A percentile compares a stretch with the other conserved stretches of the same genome.
These are phyloP conservation scores for Mortierella sp. DNA, from an alignment of 371 early-diverging fungal species.

Conservation along the genomic window DNA sequence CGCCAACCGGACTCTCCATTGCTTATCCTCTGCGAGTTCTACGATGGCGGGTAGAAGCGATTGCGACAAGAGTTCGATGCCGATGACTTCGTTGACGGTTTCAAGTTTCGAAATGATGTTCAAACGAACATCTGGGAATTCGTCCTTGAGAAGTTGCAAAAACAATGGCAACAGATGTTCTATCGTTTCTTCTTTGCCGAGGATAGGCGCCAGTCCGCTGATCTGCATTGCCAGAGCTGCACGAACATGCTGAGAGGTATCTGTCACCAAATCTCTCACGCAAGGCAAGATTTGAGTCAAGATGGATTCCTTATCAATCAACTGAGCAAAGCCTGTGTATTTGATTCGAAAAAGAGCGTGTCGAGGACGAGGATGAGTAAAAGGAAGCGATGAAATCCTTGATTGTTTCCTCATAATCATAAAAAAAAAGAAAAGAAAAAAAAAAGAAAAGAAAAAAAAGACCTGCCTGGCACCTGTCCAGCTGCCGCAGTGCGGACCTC, in stretches of 20 bases:
- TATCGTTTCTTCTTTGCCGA: conserved; percentile 96
- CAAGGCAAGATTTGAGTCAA: conserved; percentile 87
- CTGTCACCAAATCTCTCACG: conserved; percentile 90
- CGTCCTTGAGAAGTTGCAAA: conserved; percentile 95
- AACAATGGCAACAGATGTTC: conserved; percentile 95
- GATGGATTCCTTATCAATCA: conserved; percentile 83
- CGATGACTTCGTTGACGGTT: conserved; percentile 95
- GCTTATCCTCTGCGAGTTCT: conserved; percentile 98
- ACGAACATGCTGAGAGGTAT: conserved; percentile 96
- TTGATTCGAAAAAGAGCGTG: neutral
- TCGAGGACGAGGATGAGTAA: conserved; percentile 8
- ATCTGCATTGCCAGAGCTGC: conserved; percentile 96
- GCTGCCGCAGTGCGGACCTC: conserved; percentile 97
- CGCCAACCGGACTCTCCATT: conserved; percentile 98
- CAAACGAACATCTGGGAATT: conserved; percentile 96
- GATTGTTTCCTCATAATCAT: neutral
- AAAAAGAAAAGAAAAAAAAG: conserved; percentile 1
- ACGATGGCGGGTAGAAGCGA: conserved; percentile 97
- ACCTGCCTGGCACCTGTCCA: conserved; percentile 84
- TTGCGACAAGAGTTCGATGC: conserved; percentile 96
- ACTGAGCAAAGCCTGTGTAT: conserved; percentile 80
- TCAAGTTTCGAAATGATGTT: conserved; percentile 98
- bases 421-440: neutral
- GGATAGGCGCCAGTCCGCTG: conserved; percentile 92
- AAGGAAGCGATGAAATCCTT: neutral